A percentile compares a stretch with the other conserved stretches of the same genome.
phyloP scores from a whole-genome alignment of 139 green algal genomes.

The Limnomonas spitsbergensis region DNA sequence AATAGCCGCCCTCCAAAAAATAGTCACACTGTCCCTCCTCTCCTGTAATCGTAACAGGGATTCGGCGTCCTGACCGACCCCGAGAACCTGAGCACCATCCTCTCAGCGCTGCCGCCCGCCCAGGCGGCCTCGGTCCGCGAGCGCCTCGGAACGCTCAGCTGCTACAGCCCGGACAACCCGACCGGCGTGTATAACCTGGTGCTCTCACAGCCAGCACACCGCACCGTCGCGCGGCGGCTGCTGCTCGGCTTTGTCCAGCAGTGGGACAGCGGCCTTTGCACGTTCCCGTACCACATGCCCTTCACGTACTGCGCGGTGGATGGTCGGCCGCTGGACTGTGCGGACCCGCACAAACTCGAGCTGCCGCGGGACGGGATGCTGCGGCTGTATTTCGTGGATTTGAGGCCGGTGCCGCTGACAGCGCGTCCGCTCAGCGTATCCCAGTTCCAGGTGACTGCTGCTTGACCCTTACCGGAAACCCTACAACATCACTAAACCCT shows the following conservation, averaged over 20 bases:
- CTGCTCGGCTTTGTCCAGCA: conserved; percentile 21
- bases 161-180: conserved; percentile 19
- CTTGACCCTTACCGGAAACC: neutral
- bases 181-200: conserved; percentile 12
- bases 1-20: too few relatives aligned
- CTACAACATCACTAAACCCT: neutral
- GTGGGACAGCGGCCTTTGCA: conserved; percentile 24
- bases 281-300: conserved; percentile 32
- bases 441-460: conserved; percentile 22
- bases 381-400: conserved; percentile 49
- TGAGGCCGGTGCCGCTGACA: conserved; percentile 28
- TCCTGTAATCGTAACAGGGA: too few relatives aligned
- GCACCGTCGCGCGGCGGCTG: conserved; percentile 7
- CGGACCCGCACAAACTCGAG: conserved; percentile 22
- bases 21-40: too few relatives aligned
- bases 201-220: conserved; percentile 8
- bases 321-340: conserved; percentile 20
- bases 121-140: neutral
- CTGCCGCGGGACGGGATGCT: conserved; percentile 24
- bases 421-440: conserved; percentile 12
- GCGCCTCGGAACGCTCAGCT: neutral
- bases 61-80: conserved; percentile 21
- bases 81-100: conserved; percentile 5
- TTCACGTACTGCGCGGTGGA: conserved; percentile 35
- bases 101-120: neutral